phyloP scores from a whole-genome alignment of 257 asterid species.

The Lithospermum erythrorhizon region DNA sequence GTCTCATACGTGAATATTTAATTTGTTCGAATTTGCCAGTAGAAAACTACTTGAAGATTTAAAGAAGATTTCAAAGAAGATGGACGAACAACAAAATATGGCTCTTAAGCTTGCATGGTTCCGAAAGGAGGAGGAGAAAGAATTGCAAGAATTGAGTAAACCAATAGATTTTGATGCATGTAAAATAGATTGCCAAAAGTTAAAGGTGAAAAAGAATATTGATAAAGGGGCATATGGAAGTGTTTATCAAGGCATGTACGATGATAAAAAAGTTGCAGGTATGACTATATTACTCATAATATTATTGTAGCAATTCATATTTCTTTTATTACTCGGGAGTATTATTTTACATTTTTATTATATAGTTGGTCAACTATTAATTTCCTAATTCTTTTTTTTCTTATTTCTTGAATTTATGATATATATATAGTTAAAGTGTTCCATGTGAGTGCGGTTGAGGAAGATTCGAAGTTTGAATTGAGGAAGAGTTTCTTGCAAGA shows the following conservation, averaged over 20 bases:
- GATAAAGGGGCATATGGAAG: conserved; percentile 6
- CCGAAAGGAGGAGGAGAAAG: too few species aligned
- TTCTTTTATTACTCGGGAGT: neutral
- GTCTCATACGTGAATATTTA: too few species aligned
- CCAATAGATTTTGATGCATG: too few species aligned
- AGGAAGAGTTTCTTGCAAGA: conserved; percentile 8
- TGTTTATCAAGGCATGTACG: conserved; percentile 3
- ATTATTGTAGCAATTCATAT: neutral
- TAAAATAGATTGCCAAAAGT: conserved; percentile 6
- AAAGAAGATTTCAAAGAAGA: too few species aligned
- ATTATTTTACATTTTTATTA: too few species aligned
- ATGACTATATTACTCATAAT: neutral
- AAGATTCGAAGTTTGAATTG: neutral
- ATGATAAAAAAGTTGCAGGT: conserved; percentile 12
- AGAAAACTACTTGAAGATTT: too few species aligned
- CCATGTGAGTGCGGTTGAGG: conserved; percentile 4
- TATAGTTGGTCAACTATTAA: too few species aligned
- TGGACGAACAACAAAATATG: too few species aligned
- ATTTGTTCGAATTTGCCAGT: too few species aligned
- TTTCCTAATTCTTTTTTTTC: too few species aligned
- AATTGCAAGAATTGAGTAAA: too few species aligned
- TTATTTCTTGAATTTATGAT: neutral
- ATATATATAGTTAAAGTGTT: neutral
- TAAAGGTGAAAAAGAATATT: conserved; percentile 2
- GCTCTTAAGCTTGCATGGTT: too few species aligned